Percentiles rank a stretch among this genome's conserved stretches.
Evolutionary conservation across 108 stramenopile species (phyloP).

Genomic region (Nitzschia sp.): DNA sequence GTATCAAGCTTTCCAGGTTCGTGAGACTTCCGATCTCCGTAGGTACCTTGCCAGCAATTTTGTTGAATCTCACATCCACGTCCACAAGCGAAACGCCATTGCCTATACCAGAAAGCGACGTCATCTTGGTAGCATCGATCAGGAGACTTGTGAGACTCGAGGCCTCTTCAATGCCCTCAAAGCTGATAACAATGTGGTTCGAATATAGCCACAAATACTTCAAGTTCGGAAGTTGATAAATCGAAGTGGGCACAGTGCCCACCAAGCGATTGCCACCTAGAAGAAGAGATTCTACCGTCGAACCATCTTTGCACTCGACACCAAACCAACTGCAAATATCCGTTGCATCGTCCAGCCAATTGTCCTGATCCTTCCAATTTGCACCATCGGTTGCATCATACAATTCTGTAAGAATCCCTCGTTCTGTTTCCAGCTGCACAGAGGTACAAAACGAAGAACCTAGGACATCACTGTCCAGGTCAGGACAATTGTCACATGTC

Average conservation of each 20-base stretch:
- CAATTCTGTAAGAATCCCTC: slow-evolving; percentile 57
- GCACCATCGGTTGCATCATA: slow-evolving; percentile 65
- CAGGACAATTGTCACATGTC: slow-evolving; percentile 59
- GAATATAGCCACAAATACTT: slow-evolving; percentile 78
- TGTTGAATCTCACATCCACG: slow-evolving; percentile 78
- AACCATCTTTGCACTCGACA: slow-evolving; percentile 60
- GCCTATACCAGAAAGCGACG: slow-evolving; percentile 65
- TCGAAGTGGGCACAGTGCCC: slow-evolving; percentile 68
- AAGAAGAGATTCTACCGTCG: slow-evolving; percentile 58
- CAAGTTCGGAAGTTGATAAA: slow-evolving; percentile 68
- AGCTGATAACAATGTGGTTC: slow-evolving; percentile 72
- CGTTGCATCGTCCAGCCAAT: slow-evolving; percentile 57
- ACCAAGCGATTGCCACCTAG: slow-evolving; percentile 76
- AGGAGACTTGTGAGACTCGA: slow-evolving; percentile 59
- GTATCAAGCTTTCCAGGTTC: slow-evolving; percentile 25
- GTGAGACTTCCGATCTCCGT: slow-evolving; percentile 33
- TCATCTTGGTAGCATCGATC: slow-evolving; percentile 73
- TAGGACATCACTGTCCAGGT: slow-evolving; percentile 46
- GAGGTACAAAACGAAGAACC: slow-evolving; percentile 60
- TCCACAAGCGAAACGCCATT: slow-evolving; percentile 55
- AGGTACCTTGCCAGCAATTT: slow-evolving; percentile 60
- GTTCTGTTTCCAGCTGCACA: slow-evolving; percentile 41
- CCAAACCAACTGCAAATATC: slow-evolving; percentile 80
- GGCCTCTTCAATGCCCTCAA: slow-evolving; percentile 75
- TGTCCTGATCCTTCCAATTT: slow-evolving; percentile 53